Evolutionary conservation across 495 filamentous ascomycete species (phyloP).

Genomic region (Penicillium pulvis): DNA sequence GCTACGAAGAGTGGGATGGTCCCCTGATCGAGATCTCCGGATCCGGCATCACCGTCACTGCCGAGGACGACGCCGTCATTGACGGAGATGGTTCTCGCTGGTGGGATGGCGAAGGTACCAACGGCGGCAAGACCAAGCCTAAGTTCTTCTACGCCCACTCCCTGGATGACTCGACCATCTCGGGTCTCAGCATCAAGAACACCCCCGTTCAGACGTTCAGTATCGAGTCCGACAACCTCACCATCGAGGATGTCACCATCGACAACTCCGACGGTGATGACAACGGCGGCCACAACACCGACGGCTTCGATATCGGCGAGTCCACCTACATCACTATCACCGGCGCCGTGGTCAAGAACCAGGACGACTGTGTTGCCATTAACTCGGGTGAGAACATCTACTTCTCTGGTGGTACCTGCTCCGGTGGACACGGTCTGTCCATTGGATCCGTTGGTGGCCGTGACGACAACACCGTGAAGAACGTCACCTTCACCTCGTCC

Average conservation of each 20-base stretch:
- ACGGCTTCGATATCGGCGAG: slow-evolving; percentile 64
- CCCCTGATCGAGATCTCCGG: slow-evolving; percentile 53
- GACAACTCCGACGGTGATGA: slow-evolving; percentile 60
- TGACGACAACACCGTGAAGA: slow-evolving; percentile 54
- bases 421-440: slow-evolving; percentile 60
- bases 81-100: slow-evolving; percentile 46
- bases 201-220: slow-evolving; percentile 65
- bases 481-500: slow-evolving; percentile 49
- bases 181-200: slow-evolving; percentile 51
- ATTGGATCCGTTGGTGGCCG: slow-evolving; percentile 65
- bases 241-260: slow-evolving; percentile 55
- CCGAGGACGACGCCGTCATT: slow-evolving; percentile 28
- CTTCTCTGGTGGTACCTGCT: slow-evolving; percentile 49
- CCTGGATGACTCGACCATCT: slow-evolving; percentile 46
- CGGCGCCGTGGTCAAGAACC: slow-evolving; percentile 59
- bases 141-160: slow-evolving; percentile 59
- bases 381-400: slow-evolving; percentile 54
- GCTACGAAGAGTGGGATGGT: slow-evolving; percentile 55
- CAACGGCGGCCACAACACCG: slow-evolving; percentile 61
- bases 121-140: slow-evolving; percentile 59
- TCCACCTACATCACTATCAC: slow-evolving; percentile 55
- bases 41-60: slow-evolving; percentile 44
- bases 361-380: slow-evolving; percentile 68
- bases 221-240: slow-evolving; percentile 47
- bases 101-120: slow-evolving; percentile 56